Evolutionary conservation across 2,329 filamentous ascomycete genomes (phyloP).

Genomic region (Penicillium sp.): DNA sequence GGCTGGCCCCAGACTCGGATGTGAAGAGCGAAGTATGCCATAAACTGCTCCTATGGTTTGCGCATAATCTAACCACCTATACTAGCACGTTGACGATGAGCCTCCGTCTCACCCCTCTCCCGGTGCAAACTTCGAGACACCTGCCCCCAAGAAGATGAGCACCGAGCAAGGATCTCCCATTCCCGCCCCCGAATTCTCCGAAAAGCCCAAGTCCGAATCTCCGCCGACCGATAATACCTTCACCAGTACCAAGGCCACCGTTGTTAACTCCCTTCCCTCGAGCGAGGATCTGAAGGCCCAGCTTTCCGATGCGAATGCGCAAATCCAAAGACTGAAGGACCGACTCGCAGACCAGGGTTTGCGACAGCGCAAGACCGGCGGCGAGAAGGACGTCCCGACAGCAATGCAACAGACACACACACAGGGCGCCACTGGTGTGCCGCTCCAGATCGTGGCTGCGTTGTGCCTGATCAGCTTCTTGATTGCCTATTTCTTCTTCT

Average conservation of each 20-base stretch:
- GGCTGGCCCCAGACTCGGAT: constrained; percentile 65
- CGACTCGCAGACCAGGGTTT: constrained; percentile 67
- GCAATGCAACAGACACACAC: constrained; percentile 57
- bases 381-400: constrained; percentile 50
- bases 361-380: constrained; percentile 72
- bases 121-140: constrained; percentile 46
- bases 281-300: constrained; percentile 69
- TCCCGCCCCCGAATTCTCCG: constrained; percentile 37
- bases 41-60: background rate
- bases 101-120: constrained; percentile 59
- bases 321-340: constrained; percentile 67
- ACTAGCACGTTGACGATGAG: constrained; percentile 43
- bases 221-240: constrained; percentile 38
- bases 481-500: constrained; percentile 96
- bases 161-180: constrained; percentile 33
- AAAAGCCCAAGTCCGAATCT: constrained; percentile 39
- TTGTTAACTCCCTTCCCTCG: constrained; percentile 51
- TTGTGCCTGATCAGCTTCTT: constrained; percentile 89
- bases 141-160: constrained; percentile 43
- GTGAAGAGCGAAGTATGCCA: constrained; percentile 32
- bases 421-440: constrained; percentile 69
- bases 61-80: constrained; percentile 1
- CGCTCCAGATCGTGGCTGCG: constrained; percentile 78
- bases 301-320: constrained; percentile 72
- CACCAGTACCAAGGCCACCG: constrained; percentile 44